Percentiles rank a stretch among this genome's conserved stretches.
Conservation (phyloP, 345 rosid genomes). For the Citrus hindsii region DNA sequence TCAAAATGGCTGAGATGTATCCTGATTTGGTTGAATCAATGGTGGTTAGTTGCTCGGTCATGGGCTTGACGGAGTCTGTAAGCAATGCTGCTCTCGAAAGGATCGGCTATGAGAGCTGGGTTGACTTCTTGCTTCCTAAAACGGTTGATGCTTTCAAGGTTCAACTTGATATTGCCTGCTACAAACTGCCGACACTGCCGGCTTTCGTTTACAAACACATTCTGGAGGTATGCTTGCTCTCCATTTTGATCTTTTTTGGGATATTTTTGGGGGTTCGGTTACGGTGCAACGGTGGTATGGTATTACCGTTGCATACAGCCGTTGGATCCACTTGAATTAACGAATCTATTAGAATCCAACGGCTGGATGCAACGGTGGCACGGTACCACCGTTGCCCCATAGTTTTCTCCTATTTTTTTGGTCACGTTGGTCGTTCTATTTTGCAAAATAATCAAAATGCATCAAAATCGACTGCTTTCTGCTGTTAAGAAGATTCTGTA, state of each 20-base stretch:
- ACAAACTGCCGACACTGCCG: constrained; percentile 21
- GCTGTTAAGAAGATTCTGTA: too few relatives aligned
- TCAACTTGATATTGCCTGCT: constrained; percentile 2
- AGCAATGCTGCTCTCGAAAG: constrained; percentile 3
- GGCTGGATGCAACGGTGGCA: rapidly evolving
- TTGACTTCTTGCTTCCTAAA: constrained; percentile 34
- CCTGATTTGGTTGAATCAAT: constrained; percentile 40
- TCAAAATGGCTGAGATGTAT: constrained; percentile 37
- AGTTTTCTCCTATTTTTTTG: too few relatives aligned
- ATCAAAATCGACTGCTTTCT: too few relatives aligned
- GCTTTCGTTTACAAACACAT: constrained; percentile 17
- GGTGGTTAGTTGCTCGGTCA: constrained; percentile 28
- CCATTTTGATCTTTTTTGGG: too few relatives aligned
- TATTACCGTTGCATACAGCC: too few relatives aligned
- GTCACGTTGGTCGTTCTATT: too few relatives aligned
- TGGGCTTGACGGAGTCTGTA: constrained; percentile 38
- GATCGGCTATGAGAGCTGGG: constrained; percentile 29
- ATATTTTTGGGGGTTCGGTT: too few relatives aligned
- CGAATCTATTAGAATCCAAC: rapidly evolving
- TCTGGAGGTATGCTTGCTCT: constrained; percentile 26
- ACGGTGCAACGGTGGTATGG: too few relatives aligned
- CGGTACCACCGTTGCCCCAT: too few relatives aligned
- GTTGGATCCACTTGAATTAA: too few relatives aligned
- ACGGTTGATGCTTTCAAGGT: constrained; percentile 13
- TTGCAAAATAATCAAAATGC: too few relatives aligned